Base-by-base conservation (phyloP, 164 flowering plant genomes). In the Echeveria elegans region DNA sequence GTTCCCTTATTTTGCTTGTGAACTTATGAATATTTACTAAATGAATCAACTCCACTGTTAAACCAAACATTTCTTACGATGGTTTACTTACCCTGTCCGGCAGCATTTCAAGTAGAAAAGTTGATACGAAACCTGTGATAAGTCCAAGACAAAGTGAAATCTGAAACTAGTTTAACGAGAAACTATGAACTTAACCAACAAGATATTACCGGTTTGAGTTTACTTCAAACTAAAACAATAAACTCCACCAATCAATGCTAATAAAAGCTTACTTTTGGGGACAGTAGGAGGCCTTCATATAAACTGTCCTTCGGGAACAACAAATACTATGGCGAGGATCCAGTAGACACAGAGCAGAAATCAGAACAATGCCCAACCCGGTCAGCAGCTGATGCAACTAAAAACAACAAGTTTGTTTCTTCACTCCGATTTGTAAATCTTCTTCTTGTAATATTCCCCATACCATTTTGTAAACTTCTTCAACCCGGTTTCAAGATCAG, bases 401-500 rank as follows among this genome's bases (percentile, higher is more conserved):
- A 45, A 45, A 45, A 15, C 18, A 45, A n/a, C 50, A 0, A 15
- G 16, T 23, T n/a, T 14, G 21, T 48, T 21, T n/a, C 12, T n/a
- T 52, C 12, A 52, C 2, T 21, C 28, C 28, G 12, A 52, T 29
- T 23, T 52, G 16, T 2, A 11, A n/a, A 1, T 9, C 15, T 52
- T 52, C 12, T 52, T 52, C 58, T 52, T 52, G 58, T 52, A 52
- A 23, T 52, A 52, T 7, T 52, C 58, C 58, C 15, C 23, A 29
- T 63, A 63, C 66, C 66, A 63, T 21, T 31, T 29, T 12, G 34
- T 31, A 63, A 63, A 63, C 66, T 63, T 63, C 47, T 63, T 63
- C 66, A 63, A 63, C 8, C 66, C 66, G 18, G 66, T 37, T 36
- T 63, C 36, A 29, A 63, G 34, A 63, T 63, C 66, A 6, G 66